phyloP scores from a whole-genome alignment of 2,329 filamentous ascomycete genomes.

The Apiospora arundinis region DNA sequence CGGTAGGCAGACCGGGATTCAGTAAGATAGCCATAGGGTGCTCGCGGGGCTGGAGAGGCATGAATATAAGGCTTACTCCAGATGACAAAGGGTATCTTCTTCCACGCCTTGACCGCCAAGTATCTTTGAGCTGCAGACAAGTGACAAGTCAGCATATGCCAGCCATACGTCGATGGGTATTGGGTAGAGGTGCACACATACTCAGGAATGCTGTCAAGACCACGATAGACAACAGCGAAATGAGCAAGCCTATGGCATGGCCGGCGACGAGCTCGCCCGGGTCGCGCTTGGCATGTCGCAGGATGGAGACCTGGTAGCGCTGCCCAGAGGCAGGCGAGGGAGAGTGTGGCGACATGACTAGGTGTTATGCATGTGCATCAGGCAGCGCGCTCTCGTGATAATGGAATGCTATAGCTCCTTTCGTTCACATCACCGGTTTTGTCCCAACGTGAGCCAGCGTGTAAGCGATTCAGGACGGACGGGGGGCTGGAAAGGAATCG shows the following conservation, averaged over 20 bases:
- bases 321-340: constrained; percentile 15
- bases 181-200: constrained; percentile 20
- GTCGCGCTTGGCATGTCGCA: not conserved
- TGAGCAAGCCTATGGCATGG: constrained; percentile 26
- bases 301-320: constrained; percentile 17
- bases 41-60: not conserved
- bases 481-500: not conserved
- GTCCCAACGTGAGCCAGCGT: not conserved
- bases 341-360: constrained; percentile 20
- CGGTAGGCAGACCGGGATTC: not conserved
- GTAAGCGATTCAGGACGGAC: not conserved
- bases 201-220: constrained; percentile 31
- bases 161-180: not conserved
- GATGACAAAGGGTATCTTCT: constrained; percentile 47
- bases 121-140: constrained; percentile 43
- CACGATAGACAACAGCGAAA: constrained; percentile 28
- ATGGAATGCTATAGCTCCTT: not conserved
- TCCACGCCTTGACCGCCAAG: constrained; percentile 46
- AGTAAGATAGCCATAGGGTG: not conserved
- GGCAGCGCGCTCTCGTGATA: not conserved
- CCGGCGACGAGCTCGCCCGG: constrained; percentile 25
- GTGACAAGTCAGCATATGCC: not conserved
- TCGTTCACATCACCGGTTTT: not conserved
- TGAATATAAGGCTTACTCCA: constrained; percentile 45
- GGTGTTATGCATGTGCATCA: not conserved